Evolutionary conservation across 148 eudicot genomes (phyloP), one percentile per base, ranked within the genome.

Genomic region (Rhododendron ferrugineum): DNA sequence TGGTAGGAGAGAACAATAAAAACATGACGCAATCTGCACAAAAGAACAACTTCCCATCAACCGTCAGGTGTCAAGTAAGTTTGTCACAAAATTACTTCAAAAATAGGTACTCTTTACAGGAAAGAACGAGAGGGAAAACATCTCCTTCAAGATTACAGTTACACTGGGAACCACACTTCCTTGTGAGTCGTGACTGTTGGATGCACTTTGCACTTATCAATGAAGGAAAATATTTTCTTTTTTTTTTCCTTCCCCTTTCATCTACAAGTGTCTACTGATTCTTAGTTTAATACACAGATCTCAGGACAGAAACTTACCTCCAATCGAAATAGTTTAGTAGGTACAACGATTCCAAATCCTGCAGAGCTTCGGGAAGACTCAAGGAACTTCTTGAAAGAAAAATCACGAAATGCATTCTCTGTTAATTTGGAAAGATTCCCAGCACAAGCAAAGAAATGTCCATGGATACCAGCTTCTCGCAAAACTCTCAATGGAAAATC

Each of bases 321-420:
- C 95, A 96, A 88, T 73, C 96, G 98, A 86, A 96, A 94, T n/a
- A 95, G 77, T 86, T 91, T 93, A 36, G 98, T 94, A 5, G 99
- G 99, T 82, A 95, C 86, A 86, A 96, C 80, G 79, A 95, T 30
- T 52, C 99, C 99, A 88, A 91, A 85, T 85, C 99, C 98, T 40
- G 88, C 95, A 81, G 93, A 90, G 88, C 90, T 92, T 87, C 99
- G 87, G 82, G 93, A 90, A 78, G 98, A 93, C 68, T 93, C 92
- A 30, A 88, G 81, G 88, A 93, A 94, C 66, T 86, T 92, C 73
- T 86, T 83, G 5, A 90, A 66, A 68, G 97, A 91, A 30, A 96
- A 82, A 15, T 85, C 85, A 47, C 90, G 87, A 87, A 87, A 94
- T 77, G 93, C 92, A 64, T 92, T 89, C 85, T 96, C 94, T 2